Evolutionary conservation across 2,329 filamentous ascomycete genomes (phyloP), one percentile per base, ranked within the genome.

Genomic region (Diplodia sapinea): DNA sequence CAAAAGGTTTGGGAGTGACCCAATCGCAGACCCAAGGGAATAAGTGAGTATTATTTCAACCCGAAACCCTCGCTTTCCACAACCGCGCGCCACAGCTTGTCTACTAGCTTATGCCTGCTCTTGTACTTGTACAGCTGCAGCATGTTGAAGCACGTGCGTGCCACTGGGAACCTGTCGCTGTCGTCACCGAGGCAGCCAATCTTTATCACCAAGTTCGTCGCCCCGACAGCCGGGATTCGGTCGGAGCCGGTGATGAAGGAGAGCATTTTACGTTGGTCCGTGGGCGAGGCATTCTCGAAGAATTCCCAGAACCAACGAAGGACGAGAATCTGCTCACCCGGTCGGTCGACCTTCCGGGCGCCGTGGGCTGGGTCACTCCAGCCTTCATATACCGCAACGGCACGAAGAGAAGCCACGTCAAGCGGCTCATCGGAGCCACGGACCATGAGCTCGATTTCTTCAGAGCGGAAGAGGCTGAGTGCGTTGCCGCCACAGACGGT

Each of bases 171-270:
- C 70, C 93, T 85, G 47, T 87, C 84, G 68, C 84, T 83, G 73
- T 96, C 91, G 51, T 91, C 87, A 0, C 92, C 93, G 0, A 94
- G 83, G 74, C 91, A 94, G 15, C 87, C 85, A 64, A 97, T 82
- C 71, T 90, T 89, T 70, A 97, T 91, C 8, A 89, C 85, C 64
- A 97, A 82, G 71, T 90, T 93, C 8, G 92, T 89, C 3, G 93
- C 89, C 0, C 94, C 94, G 81, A 92, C 93, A 5, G 94, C 93
- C 0, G 94, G 94, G 66, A 97, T 94, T 26, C 94, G 88, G 77
- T 97, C 94, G 72, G 91, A 95, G 12, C 93, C 93, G 0, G 94
- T 97, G 71, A 97, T 90, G 75, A 97, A 97, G 3, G 89, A 88
- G 4, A 97, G 81, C 55, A 97, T 82, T 76, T 89, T 91, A 38